These are phyloP conservation scores for Ophiostoma ips DNA, from an alignment of 2,329 filamentous ascomycete species.

Conservation along the genomic window DNA sequence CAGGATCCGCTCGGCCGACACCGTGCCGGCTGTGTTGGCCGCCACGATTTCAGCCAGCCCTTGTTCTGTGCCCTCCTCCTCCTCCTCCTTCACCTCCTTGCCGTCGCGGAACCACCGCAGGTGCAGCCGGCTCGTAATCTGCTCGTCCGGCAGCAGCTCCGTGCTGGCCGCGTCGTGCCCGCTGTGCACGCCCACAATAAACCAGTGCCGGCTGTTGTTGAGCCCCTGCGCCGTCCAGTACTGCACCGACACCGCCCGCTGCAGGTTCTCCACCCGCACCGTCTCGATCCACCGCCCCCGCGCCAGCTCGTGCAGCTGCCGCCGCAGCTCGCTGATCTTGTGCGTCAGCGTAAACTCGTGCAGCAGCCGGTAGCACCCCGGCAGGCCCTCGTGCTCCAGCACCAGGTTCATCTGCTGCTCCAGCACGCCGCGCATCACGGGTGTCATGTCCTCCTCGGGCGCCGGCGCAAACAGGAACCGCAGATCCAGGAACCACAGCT, in stretches of 20 bases:
- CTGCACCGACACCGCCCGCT: conserved; percentile 72
- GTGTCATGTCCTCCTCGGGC: conserved; percentile 41
- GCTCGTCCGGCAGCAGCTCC: conserved; percentile 26
- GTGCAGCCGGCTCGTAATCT: conserved; percentile 39
- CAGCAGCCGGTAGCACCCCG: conserved; percentile 71
- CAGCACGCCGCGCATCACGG: conserved; percentile 49
- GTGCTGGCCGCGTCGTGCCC: conserved; percentile 12
- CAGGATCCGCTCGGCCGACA: conserved; percentile 64
- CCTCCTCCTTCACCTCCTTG: conserved; percentile 54
- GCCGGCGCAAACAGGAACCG: conserved; percentile 68
- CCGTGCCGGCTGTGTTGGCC: conserved; percentile 20
- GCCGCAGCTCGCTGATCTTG: conserved; percentile 71
- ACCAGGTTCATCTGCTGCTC: conserved; percentile 59
- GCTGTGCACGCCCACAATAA: conserved; percentile 63
- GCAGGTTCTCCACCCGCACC: conserved; percentile 63
- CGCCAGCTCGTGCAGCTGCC: conserved; percentile 60
- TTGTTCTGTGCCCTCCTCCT: conserved; percentile 30
- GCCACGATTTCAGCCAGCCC: conserved; percentile 46
- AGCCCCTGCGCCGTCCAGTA: conserved; percentile 58
- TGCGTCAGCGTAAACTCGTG: conserved; percentile 82
- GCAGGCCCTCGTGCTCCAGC: conserved; percentile 55
- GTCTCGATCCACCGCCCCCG: conserved; percentile 64
- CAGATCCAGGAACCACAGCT: conserved; percentile 91
- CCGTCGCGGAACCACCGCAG: conserved; percentile 77
- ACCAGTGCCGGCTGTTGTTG: conserved; percentile 38